These are phyloP conservation scores for Coniochaeta ligniaria DNA, from an alignment of 2,329 filamentous ascomycete species.

Conservation along the genomic window DNA sequence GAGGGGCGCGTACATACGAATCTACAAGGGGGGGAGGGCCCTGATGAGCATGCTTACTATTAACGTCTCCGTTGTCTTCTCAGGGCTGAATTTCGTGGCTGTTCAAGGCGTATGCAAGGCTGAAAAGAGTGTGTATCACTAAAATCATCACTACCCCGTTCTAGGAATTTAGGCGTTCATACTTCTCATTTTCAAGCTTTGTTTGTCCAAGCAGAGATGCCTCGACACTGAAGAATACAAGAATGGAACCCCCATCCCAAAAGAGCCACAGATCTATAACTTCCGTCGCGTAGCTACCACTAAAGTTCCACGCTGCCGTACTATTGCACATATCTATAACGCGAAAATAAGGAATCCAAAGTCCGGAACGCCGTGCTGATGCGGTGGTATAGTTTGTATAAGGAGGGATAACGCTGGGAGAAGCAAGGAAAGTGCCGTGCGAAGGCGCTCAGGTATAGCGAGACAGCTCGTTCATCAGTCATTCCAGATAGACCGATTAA, in stretches of 20 bases:
- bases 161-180: not conserved
- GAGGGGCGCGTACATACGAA: conserved; percentile 1
- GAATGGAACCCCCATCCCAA: not conserved
- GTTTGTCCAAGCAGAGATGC: not conserved
- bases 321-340: not conserved
- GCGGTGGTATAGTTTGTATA: not conserved
- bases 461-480: not conserved
- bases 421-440: not conserved
- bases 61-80: conserved; percentile 1
- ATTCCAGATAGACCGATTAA: not conserved
- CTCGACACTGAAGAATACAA: not conserved
- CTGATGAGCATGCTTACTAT: not conserved
- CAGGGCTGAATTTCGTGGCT: not conserved
- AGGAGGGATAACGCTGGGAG: not conserved
- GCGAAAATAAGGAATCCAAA: not conserved
- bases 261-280: not conserved
- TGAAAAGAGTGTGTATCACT: not conserved
- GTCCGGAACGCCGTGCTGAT: not conserved
- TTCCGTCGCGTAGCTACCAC: not conserved
- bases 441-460: not conserved
- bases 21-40: not conserved
- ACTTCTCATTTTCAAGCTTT: too few relatives aligned
- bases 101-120: not conserved
- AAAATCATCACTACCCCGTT: not conserved
- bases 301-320: not conserved